phyloP scores from a whole-genome alignment of 305 asterid species.

The Fraxinus xanthoxyloides region DNA sequence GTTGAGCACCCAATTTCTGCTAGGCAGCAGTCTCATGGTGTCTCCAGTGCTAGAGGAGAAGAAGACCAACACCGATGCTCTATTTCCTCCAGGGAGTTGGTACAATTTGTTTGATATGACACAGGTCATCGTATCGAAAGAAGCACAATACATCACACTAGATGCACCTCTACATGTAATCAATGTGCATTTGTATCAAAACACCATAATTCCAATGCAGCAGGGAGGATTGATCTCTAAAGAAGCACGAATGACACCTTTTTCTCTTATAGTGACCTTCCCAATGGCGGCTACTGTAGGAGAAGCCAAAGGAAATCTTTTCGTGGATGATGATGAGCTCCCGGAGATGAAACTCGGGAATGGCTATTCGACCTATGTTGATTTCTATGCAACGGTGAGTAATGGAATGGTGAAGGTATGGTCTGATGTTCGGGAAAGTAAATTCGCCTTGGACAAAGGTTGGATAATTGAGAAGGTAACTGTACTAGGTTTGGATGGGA shows the following conservation, averaged over 20 bases:
- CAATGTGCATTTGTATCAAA: neutral
- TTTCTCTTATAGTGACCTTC: neutral
- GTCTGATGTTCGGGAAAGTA: neutral
- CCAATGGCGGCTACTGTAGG: neutral
- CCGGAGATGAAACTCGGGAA: neutral
- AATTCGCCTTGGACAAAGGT: neutral
- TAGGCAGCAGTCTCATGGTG: neutral
- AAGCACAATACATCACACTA: neutral
- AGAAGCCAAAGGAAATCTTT: neutral
- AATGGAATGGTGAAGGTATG: neutral
- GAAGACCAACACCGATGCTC: neutral
- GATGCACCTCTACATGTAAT: neutral
- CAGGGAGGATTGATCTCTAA: neutral
- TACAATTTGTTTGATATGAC: neutral
- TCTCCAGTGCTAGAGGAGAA: neutral
- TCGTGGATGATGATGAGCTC: neutral
- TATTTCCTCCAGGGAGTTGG: neutral
- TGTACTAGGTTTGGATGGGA: slow-evolving; percentile 36
- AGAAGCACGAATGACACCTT: neutral
- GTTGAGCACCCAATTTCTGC: neutral
- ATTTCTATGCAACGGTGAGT: neutral
- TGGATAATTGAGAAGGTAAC: slow-evolving; percentile 42
- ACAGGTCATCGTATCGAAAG: neutral
- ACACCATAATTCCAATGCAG: neutral
- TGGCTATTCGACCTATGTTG: neutral